Conservation (phyloP, 2,329 filamentous ascomycete species). For the Apiospora saccharicola region DNA sequence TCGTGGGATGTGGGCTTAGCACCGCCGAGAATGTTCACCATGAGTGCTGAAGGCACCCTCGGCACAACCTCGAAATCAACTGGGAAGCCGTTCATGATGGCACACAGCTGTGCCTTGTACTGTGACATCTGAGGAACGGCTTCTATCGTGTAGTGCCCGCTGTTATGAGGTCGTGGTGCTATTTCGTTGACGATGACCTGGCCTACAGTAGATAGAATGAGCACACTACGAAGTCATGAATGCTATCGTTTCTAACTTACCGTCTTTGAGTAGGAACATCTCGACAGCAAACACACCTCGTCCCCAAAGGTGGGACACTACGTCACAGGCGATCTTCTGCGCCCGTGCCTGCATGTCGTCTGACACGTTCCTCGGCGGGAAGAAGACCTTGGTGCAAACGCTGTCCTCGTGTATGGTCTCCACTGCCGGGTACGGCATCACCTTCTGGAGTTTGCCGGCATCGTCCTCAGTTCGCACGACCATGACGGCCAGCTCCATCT, state of each 20-base stretch:
- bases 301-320: conserved; percentile 81
- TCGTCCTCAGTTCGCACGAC: conserved; percentile 86
- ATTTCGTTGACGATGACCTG: conserved; percentile 80
- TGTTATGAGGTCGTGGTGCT: conserved; percentile 71
- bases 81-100: conserved; percentile 75
- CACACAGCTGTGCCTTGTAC: conserved; percentile 87
- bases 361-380: conserved; percentile 78
- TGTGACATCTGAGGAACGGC: conserved; percentile 86
- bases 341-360: conserved; percentile 68
- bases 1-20: conserved; percentile 69
- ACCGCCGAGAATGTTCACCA: conserved; percentile 83
- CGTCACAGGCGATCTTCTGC: conserved; percentile 78
- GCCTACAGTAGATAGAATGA: conserved; percentile 41
- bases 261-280: conserved; percentile 85
- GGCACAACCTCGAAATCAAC: conserved; percentile 63
- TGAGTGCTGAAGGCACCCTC: conserved; percentile 70
- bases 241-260: conserved; percentile 43
- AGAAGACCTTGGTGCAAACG: conserved; percentile 92
- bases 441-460: conserved; percentile 53
- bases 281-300: conserved; percentile 96
- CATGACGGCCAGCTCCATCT: conserved; percentile 90
- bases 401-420: conserved; percentile 96
- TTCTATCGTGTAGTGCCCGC: conserved; percentile 95
- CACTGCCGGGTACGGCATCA: conserved; percentile 83
- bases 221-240: not conserved